Conservation (phyloP, 331 rosid species). For the Rosa hybrid region DNA sequence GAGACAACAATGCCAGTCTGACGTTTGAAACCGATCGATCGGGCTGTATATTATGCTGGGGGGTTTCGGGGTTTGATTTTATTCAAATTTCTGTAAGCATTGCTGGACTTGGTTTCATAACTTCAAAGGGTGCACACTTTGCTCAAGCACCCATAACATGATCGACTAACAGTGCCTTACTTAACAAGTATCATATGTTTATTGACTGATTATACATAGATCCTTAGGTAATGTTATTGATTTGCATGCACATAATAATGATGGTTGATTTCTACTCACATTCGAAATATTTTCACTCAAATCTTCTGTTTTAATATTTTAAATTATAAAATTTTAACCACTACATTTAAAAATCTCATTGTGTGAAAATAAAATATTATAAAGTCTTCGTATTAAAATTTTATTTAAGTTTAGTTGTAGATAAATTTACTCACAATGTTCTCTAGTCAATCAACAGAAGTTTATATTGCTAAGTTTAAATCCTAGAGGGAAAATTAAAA, state of each 20-base stretch:
- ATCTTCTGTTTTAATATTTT: too few relatives aligned
- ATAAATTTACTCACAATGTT: neutral
- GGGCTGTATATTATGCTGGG: conserved; percentile 4
- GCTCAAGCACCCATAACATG: conserved; percentile 7
- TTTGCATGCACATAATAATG: too few relatives aligned
- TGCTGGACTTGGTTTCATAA: neutral
- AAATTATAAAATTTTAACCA: too few relatives aligned
- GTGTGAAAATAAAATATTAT: neutral
- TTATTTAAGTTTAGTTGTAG: neutral
- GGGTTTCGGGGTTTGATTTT: neutral
- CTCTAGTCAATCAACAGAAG: neutral
- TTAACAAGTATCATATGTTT: neutral
- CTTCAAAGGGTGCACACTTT: neutral
- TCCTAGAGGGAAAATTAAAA: neutral
- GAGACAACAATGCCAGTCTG: conserved; percentile 27
- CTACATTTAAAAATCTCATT: neutral
- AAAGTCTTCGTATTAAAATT: neutral
- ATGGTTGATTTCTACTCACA: too few relatives aligned
- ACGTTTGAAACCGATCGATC: conserved; percentile 23
- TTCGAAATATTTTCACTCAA: too few relatives aligned
- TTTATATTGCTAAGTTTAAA: neutral
- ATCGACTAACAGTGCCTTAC: conserved; percentile 2
- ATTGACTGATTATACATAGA: neutral
- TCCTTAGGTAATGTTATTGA: neutral
- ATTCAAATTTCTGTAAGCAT: neutral